Evolutionary conservation across 192 early-diverging fungal genomes (phyloP).

Genomic region (Backusella parvicylindrica): DNA sequence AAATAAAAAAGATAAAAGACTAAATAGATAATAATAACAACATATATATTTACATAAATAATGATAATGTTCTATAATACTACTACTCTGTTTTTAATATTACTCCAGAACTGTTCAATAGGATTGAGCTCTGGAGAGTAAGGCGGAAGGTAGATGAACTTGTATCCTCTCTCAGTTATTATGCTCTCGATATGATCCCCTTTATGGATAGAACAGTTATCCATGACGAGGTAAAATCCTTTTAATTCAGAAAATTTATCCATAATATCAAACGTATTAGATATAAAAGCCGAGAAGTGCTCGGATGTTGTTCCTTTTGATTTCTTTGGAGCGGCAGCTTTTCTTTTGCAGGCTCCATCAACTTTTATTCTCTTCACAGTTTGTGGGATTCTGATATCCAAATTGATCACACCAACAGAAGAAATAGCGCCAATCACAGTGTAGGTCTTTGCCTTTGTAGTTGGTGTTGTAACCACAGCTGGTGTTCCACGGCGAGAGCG

Average conservation of each 20-base stretch:
- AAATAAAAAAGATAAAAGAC: too few relatives aligned
- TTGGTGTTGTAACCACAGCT: background rate
- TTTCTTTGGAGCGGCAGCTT: background rate
- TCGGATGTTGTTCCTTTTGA: background rate
- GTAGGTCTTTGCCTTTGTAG: background rate
- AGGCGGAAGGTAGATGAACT: slow-evolving; percentile 18
- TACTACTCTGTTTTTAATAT: too few relatives aligned
- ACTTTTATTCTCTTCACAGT: background rate
- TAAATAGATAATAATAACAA: too few relatives aligned
- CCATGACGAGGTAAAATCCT: slow-evolving; percentile 18
- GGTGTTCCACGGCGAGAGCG: background rate
- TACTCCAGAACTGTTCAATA: slow-evolving; percentile 28
- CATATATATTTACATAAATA: too few relatives aligned
- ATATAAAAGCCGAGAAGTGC: background rate
- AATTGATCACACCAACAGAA: background rate
- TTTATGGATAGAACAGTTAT: slow-evolving; percentile 1
- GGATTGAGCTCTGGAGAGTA: slow-evolving; percentile 28
- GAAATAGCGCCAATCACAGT: background rate
- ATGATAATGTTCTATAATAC: too few relatives aligned
- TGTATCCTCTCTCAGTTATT: background rate
- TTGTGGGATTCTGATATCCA: background rate
- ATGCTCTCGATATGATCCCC: background rate
- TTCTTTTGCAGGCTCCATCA: background rate
- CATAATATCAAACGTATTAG: background rate
- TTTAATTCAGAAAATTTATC: background rate